Evolutionary conservation across 2,329 filamentous ascomycete genomes (phyloP).

Genomic region (Huntiella moniliformis): DNA sequence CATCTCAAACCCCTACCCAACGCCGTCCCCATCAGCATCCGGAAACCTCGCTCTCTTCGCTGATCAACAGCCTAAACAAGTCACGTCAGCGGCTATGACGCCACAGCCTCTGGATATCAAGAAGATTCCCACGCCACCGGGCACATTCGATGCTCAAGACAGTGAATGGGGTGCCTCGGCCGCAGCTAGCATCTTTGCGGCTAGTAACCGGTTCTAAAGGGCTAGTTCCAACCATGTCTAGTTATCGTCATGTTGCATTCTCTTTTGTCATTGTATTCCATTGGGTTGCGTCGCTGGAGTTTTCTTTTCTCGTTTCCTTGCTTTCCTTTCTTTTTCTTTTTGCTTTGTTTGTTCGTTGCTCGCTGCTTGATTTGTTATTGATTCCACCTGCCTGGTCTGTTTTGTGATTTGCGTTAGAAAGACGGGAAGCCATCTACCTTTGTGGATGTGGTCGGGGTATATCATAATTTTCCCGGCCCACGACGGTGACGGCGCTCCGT

Average conservation of each 20-base stretch:
- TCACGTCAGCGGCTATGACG: constrained; percentile 25
- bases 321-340: constrained; percentile 8
- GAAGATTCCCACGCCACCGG: constrained; percentile 85
- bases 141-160: constrained; percentile 37
- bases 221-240: background rate
- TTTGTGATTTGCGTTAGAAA: background rate
- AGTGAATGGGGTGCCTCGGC: constrained; percentile 77
- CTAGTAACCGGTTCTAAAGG: constrained; percentile 41
- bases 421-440: background rate
- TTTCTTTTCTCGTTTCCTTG: constrained; percentile 14
- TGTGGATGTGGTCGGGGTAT: background rate
- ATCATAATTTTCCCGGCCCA: too few species aligned
- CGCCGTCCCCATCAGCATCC: constrained; percentile 61
- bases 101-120: constrained; percentile 54
- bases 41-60: constrained; percentile 59
- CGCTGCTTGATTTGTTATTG: background rate
- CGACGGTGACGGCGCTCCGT: too few species aligned
- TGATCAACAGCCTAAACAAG: constrained; percentile 32
- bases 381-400: background rate
- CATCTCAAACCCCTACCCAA: constrained; percentile 43
- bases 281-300: constrained; percentile 10
- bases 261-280: constrained; percentile 11
- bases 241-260: constrained; percentile 12
- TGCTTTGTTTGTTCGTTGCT: background rate
- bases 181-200: constrained; percentile 62